Percentiles rank a stretch among this genome's conserved stretches.
Evolutionary conservation across 495 filamentous ascomycete species (phyloP).

Genomic region (Trichoderma virens): DNA sequence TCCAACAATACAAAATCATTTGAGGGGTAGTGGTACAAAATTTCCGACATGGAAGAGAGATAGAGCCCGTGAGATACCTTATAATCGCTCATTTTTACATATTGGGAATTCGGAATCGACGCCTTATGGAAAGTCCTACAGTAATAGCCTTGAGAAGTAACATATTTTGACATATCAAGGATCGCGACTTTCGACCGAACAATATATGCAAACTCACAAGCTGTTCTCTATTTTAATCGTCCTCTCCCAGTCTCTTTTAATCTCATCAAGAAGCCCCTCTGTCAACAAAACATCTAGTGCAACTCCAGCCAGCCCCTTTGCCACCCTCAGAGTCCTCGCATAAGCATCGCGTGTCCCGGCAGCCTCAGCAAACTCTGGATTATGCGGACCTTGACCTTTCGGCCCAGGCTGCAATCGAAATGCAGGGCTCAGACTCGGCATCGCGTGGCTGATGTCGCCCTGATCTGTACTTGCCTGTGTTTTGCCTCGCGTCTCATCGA

Average conservation of each 20-base stretch:
- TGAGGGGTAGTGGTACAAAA: too few relatives aligned
- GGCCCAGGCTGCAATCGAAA: conserved; percentile 46
- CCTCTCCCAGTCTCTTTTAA: conserved; percentile 26
- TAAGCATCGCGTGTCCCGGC: conserved; percentile 49
- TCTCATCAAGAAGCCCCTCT: conserved; percentile 34
- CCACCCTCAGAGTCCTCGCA: conserved; percentile 42
- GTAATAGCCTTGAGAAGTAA: too few relatives aligned
- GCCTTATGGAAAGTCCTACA: too few relatives aligned
- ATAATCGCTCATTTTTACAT: too few relatives aligned
- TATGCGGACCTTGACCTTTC: conserved; percentile 47
- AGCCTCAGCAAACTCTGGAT: conserved; percentile 49
- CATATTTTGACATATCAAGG: too few relatives aligned
- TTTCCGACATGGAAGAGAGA: too few relatives aligned
- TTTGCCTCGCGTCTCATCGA: conserved; percentile 42
- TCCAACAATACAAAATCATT: too few relatives aligned
- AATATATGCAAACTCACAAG: background rate
- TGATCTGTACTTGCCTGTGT: conserved; percentile 52
- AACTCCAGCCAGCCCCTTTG: conserved; percentile 46
- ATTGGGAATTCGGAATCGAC: too few relatives aligned
- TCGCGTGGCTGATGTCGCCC: conserved; percentile 57
- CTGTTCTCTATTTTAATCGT: background rate
- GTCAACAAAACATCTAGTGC: conserved; percentile 46
- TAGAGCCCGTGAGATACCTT: too few relatives aligned
- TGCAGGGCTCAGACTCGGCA: conserved; percentile 53
- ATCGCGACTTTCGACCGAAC: too few relatives aligned